These are phyloP conservation scores for Stemphylium beticola DNA, from an alignment of 2,329 filamentous ascomycete species.

Conservation along the genomic window DNA sequence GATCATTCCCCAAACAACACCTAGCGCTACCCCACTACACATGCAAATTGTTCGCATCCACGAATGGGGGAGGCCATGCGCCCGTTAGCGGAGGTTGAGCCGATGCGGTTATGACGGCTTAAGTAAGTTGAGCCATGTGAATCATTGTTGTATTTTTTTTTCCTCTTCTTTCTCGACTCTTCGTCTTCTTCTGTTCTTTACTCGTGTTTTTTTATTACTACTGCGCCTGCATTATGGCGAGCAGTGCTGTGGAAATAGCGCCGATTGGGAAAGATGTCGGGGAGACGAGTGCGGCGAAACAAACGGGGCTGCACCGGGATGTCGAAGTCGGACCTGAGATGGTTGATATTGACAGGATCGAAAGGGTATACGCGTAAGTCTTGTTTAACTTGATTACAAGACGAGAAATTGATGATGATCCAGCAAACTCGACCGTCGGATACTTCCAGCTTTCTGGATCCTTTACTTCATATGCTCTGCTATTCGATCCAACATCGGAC, in stretches of 20 bases:
- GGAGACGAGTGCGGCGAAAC: conserved; percentile 25
- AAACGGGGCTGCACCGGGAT: conserved; percentile 39
- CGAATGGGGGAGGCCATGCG: conserved; percentile 17
- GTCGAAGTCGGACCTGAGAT: conserved; percentile 40
- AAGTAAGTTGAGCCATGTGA: conserved; percentile 9
- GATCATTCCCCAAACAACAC: conserved; percentile 17
- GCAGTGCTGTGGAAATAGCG: conserved; percentile 19
- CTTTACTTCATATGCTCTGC: conserved; percentile 93
- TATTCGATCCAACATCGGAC: conserved; percentile 88
- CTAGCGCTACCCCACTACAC: conserved; percentile 33
- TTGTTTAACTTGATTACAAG: neutral
- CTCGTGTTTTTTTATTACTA: neutral
- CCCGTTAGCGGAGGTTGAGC: neutral
- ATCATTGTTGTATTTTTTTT: neutral
- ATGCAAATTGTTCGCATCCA: conserved; percentile 17
- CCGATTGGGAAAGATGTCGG: conserved; percentile 27
- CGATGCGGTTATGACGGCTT: conserved; percentile 28
- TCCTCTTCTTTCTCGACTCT: conserved; percentile 5
- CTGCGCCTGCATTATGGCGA: conserved; percentile 26
- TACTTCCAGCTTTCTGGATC: conserved; percentile 79
- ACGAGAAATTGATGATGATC: conserved; percentile 8
- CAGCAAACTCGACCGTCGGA: conserved; percentile 64
- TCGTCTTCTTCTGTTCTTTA: conserved; percentile 11
- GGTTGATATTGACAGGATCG: conserved; percentile 46
- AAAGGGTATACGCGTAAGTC: conserved; percentile 47